Base-by-base conservation (phyloP, 1,284 basidiomycete species). In the Quambalaria eucalypti region DNA sequence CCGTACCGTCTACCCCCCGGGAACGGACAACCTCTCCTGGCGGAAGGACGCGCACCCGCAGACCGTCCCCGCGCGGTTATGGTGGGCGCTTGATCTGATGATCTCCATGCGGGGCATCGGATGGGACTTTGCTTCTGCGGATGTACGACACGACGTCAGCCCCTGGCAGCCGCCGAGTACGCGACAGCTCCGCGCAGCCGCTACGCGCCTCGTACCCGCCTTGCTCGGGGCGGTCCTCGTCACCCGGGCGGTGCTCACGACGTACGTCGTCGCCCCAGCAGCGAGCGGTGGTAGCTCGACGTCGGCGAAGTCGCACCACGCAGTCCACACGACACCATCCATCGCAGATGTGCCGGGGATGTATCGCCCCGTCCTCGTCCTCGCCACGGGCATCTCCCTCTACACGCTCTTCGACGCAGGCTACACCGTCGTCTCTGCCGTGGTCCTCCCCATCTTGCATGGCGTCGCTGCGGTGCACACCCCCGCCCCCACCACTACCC, bases 21-120 rank as follows among this genome's bases (percentile, higher is more conserved):
- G 21, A n/a, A 39, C 36, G 36, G 36, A 39, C 36, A 39, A 39
- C 21, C 10, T 39, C 16, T 14, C 36, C 21, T 39, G 36, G 36
- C 16, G 21, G 36, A 39, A 14, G 16, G 21, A 21, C 10, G 16
- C 36, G 3, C 16, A n/a, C 36, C 36, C 36, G 16, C 16, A 14
- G 16, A n/a, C 36, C 36, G 14, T 54, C 25, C 12, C 14, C 9
- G 19, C 25, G n/a, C 25, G 52, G 26, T 23, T 54, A 12, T 66
- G 64, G 64, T 66, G 62, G 61, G 59, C 64, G 29, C 52, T 66
- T 2, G 64, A 66, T 21, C 52, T 66, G 12, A 59, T 66, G 61
- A 66, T 66, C 49, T 59, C 59, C 54, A 66, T 66, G 64, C 56
- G 64, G 23, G 64, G 64, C 7, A 61, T 66, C 40, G 62, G 64